Conservation (phyloP, 805 yeast species). For the Starmerella bacillaris region DNA sequence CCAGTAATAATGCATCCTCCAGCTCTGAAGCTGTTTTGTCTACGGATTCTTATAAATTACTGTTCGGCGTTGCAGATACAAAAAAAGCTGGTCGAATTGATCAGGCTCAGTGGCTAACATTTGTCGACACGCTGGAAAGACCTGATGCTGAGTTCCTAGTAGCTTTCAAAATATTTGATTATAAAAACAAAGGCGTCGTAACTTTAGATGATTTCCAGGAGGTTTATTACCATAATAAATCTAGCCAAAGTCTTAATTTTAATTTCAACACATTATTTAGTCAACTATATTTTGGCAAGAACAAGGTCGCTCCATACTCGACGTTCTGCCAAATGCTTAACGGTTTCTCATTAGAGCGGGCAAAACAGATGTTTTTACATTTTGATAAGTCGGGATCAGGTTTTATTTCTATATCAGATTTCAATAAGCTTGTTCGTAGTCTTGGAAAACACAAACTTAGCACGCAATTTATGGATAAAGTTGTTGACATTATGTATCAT, state of each 20-base stretch:
- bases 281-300: slow-evolving; percentile 25
- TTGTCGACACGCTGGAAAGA: slow-evolving; percentile 38
- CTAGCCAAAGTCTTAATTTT: slow-evolving; percentile 25
- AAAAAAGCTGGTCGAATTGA: slow-evolving; percentile 48
- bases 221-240: slow-evolving; percentile 23
- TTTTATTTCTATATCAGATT: slow-evolving; percentile 26
- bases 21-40: slow-evolving; percentile 25
- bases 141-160: slow-evolving; percentile 39
- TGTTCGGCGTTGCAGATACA: slow-evolving; percentile 67
- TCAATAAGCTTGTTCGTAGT: slow-evolving; percentile 23
- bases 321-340: slow-evolving; percentile 30
- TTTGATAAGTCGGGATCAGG: slow-evolving; percentile 25
- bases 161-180: slow-evolving; percentile 31
- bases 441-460: slow-evolving; percentile 29
- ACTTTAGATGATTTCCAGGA: slow-evolving; percentile 26
- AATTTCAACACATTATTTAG: slow-evolving; percentile 30
- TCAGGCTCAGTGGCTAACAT: slow-evolving; percentile 53
- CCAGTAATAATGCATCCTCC: slow-evolving; percentile 29
- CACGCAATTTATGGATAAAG: slow-evolving; percentile 23
- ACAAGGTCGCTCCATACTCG: slow-evolving; percentile 26
- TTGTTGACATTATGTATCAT: slow-evolving; percentile 25
- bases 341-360: slow-evolving; percentile 31
- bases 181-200: slow-evolving; percentile 24
- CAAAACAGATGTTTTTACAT: slow-evolving; percentile 28
- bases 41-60: slow-evolving; percentile 44